Percentiles rank a stretch among this genome's conserved stretches.
Conservation (phyloP, 257 asterid genomes). For the Fraxinus americana region DNA sequence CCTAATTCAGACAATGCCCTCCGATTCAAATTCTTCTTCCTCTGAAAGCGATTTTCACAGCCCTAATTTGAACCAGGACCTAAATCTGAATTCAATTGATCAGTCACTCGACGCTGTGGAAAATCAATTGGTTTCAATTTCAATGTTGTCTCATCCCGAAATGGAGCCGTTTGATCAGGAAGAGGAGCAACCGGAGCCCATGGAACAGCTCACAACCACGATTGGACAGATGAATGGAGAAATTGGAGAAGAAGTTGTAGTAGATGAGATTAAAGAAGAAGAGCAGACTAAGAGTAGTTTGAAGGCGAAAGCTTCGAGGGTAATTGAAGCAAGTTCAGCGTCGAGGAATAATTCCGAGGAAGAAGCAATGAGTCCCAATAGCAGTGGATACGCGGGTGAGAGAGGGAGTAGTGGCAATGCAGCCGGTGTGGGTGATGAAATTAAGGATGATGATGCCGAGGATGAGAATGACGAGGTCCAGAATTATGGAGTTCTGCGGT, state of each 20-base stretch:
- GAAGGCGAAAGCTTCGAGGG: constrained; percentile 46
- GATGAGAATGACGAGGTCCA: constrained; percentile 51
- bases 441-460: constrained; percentile 33
- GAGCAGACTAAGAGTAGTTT: constrained; percentile 25
- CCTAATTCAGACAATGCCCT: constrained; percentile 28
- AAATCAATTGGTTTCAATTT: constrained; percentile 83
- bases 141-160: constrained; percentile 56
- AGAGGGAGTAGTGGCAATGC: constrained; percentile 59
- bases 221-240: constrained; percentile 43
- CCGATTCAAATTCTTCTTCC: constrained; percentile 39
- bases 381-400: constrained; percentile 94
- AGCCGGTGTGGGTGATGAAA: constrained; percentile 61
- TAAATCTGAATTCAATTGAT: constrained; percentile 58
- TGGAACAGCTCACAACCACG: constrained; percentile 27
- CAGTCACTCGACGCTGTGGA: constrained; percentile 93
- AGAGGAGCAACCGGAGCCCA: constrained; percentile 33
- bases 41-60: constrained; percentile 41
- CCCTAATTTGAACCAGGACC: constrained; percentile 41
- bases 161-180: constrained; percentile 34
- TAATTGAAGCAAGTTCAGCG: constrained; percentile 28
- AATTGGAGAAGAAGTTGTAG: constrained; percentile 28
- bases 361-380: constrained; percentile 73
- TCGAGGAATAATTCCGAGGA: constrained; percentile 45
- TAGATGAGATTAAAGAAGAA: constrained; percentile 17
- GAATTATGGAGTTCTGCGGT: constrained; percentile 38